These are phyloP conservation scores for Cladosporium austrohemisphaericum DNA, from an alignment of 2,329 filamentous ascomycete species.

Conservation along the genomic window DNA sequence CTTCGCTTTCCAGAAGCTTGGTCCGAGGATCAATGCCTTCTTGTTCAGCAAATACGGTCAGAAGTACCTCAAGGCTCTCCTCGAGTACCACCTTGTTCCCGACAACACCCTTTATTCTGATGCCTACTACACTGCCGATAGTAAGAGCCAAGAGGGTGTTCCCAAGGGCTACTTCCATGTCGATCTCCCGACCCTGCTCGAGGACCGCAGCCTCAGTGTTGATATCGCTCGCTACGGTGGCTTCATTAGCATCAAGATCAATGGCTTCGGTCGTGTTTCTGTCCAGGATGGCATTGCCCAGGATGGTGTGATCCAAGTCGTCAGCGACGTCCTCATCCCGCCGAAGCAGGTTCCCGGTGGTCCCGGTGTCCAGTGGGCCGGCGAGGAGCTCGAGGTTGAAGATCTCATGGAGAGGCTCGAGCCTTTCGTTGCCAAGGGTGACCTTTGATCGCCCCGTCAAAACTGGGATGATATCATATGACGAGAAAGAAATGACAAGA, in stretches of 20 bases:
- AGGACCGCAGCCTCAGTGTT: conserved; percentile 62
- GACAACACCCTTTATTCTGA: conserved; percentile 80
- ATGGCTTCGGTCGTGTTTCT: conserved; percentile 64
- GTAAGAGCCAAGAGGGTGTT: conserved; percentile 29
- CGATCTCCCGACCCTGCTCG: conserved; percentile 69
- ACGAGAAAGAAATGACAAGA: background rate
- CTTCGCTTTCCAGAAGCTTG: conserved; percentile 72
- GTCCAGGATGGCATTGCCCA: conserved; percentile 67
- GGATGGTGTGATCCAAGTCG: conserved; percentile 80
- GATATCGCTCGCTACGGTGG: conserved; percentile 68
- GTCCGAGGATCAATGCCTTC: conserved; percentile 72
- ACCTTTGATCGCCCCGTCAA: conserved; percentile 19
- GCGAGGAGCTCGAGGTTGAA: conserved; percentile 55
- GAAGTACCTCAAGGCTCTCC: conserved; percentile 71
- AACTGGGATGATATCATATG: background rate
- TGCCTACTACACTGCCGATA: conserved; percentile 60
- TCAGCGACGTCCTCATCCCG: conserved; percentile 70
- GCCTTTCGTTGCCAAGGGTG: conserved; percentile 39
- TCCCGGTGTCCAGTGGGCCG: conserved; percentile 39
- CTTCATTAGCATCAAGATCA: conserved; percentile 69
- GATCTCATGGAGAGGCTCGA: conserved; percentile 57
- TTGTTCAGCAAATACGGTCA: conserved; percentile 73
- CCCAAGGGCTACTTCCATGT: conserved; percentile 57
- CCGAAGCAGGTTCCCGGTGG: conserved; percentile 54
- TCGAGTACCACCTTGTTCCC: conserved; percentile 74